Evolutionary conservation across 2,329 filamentous ascomycete genomes (phyloP), one percentile per base, ranked within the genome.

Genomic region (Trichoderma sp.): DNA sequence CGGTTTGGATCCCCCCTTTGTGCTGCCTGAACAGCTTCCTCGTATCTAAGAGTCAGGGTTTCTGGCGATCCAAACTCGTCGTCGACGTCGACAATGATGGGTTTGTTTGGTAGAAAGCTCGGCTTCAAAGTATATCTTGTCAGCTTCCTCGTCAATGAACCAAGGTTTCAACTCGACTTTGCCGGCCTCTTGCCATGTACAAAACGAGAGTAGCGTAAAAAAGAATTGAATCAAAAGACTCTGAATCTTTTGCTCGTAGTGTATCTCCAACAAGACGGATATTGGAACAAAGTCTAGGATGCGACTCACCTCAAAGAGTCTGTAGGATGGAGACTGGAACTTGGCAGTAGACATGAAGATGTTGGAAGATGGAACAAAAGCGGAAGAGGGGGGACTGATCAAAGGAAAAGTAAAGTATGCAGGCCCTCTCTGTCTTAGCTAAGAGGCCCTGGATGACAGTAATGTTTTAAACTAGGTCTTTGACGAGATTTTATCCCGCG

Each of bases 291-390:
- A 73, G 77, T 81, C 76, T 78, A 72, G 74, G 76, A 75, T 77
- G 75, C 74, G 80, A 87, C 87, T 87, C 79, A 89, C 87, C 83
- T 89, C 86, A 79, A 86, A 88, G 80, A 87, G 83, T 82, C 87
- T 88, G 81, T 88, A 88, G 75, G 85, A 80, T 77, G 85, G 82
- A 78, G 84, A 85, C 77, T 85, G 84, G 79, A 87, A 86, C 83
- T 87, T 88, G 79, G 82, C 80, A 80, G 67, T 79, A 85, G 87
- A 89, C 87, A 89, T 89, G 80, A 88, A 86, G 82, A 83, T 82
- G 81, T 81, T 77, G 78, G 77, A 74, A 76, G 79, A 75, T 77
- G 77, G 76, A 78, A 73, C 75, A 74, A 74, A 76, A 70, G 73
- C 76, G 75, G 73, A 74, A 76, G 78, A 75, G 76, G 77, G 78